A percentile compares a stretch with the other conserved stretches of the same genome.
These are phyloP conservation scores for Carex pumila DNA, from an alignment of 176 grass and related monocot species.

Conservation along the genomic window DNA sequence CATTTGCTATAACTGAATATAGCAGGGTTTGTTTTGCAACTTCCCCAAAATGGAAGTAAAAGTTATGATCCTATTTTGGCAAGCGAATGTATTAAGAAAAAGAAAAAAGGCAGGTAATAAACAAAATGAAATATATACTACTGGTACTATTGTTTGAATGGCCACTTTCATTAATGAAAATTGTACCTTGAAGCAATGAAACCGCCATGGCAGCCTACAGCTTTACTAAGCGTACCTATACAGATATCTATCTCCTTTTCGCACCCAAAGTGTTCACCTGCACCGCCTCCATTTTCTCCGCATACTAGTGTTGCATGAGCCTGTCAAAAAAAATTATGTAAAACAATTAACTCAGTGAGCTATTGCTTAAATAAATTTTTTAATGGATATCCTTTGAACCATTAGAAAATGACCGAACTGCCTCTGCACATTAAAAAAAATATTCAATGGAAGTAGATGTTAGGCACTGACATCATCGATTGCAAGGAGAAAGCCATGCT, in stretches of 20 bases:
- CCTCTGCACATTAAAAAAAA: neutral
- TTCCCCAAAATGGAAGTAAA: neutral
- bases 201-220: conserved; percentile 73
- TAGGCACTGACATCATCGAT: conserved; percentile 72
- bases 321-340: conserved; percentile 34
- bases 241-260: conserved; percentile 84
- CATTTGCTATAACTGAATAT: neutral
- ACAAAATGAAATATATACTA: neutral
- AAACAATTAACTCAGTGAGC: neutral
- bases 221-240: conserved; percentile 88
- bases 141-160: neutral
- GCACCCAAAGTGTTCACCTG: conserved; percentile 49
- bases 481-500: conserved; percentile 79
- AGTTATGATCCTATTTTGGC: too few species aligned
- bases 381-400: neutral
- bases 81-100: neutral
- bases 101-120: neutral
- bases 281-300: conserved; percentile 77
- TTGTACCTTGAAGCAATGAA: conserved; percentile 81
- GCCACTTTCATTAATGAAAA: neutral
- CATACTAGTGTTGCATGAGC: conserved; percentile 92
- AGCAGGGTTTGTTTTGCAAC: neutral
- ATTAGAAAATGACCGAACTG: neutral
- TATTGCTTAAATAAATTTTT: conserved; percentile 16
- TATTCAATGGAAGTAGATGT: neutral